Percentiles rank a stretch among this genome's conserved stretches.
Evolutionary conservation across 2,329 filamentous ascomycete genomes (phyloP).

Genomic region (Colletotrichum sp.): DNA sequence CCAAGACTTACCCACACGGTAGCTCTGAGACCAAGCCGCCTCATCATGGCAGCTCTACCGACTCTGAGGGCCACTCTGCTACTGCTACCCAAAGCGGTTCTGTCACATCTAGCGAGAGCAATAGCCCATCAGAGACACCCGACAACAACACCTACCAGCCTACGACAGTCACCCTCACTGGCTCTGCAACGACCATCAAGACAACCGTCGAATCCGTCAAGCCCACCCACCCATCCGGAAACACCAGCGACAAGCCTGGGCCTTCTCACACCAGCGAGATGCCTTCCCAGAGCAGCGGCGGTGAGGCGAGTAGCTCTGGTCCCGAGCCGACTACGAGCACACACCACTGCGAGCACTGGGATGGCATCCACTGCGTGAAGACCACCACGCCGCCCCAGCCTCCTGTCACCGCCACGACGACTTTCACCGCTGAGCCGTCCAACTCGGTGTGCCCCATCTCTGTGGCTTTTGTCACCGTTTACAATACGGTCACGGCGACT

Average conservation of each 20-base stretch:
- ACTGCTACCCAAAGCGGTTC: not conserved
- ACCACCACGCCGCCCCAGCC: not conserved
- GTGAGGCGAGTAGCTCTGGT: not conserved
- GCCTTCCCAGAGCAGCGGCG: not conserved
- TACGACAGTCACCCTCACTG: not conserved
- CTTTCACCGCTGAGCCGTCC: conserved; percentile 3
- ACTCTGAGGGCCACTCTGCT: not conserved
- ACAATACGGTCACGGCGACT: conserved; percentile 41
- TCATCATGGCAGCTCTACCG: not conserved
- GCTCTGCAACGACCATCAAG: not conserved
- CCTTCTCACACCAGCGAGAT: not conserved
- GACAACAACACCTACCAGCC: not conserved
- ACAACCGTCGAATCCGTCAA: not conserved
- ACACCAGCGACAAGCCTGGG: not conserved
- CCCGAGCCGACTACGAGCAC: not conserved
- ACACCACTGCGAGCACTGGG: conserved; percentile 26
- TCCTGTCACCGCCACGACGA: conserved; percentile 1
- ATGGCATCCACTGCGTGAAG: conserved; percentile 19
- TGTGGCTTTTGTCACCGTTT: conserved; percentile 37
- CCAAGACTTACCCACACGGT: not conserved
- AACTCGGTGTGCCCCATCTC: conserved; percentile 29
- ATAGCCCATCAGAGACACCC: not conserved
- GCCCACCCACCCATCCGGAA: not conserved
- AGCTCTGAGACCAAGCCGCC: not conserved
- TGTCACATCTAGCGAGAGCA: not conserved